A percentile compares a stretch with the other conserved stretches of the same genome.
Conservation (phyloP, 495 filamentous ascomycete genomes). For the Aspergillus saccharolyticus region DNA sequence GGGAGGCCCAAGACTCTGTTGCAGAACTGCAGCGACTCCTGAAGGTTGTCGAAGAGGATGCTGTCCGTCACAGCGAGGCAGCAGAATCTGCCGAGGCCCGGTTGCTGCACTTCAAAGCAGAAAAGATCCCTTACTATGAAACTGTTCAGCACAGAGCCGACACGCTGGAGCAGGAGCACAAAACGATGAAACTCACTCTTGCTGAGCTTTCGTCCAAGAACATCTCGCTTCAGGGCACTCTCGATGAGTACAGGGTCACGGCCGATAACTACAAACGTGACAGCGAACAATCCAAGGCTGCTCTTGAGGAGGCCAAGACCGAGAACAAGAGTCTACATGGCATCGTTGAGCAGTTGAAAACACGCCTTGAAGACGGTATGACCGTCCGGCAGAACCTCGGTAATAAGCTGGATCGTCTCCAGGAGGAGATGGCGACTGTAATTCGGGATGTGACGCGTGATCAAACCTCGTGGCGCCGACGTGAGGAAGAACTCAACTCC, state of each 20-base stretch:
- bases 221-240: conserved; percentile 49
- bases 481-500: conserved; percentile 66
- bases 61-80: conserved; percentile 61
- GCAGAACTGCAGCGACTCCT: conserved; percentile 65
- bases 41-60: conserved; percentile 68
- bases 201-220: conserved; percentile 58
- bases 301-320: conserved; percentile 48
- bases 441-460: conserved; percentile 72
- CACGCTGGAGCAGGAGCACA: conserved; percentile 57
- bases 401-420: conserved; percentile 71
- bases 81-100: conserved; percentile 60
- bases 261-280: conserved; percentile 50
- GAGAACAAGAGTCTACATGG: conserved; percentile 58
- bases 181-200: conserved; percentile 59
- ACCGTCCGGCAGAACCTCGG: conserved; percentile 72
- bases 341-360: conserved; percentile 60
- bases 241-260: conserved; percentile 59
- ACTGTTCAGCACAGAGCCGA: conserved; percentile 54
- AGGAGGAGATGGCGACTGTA: conserved; percentile 77
- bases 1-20: conserved; percentile 67
- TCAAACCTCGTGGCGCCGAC: conserved; percentile 66
- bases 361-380: conserved; percentile 80
- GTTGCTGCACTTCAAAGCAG: conserved; percentile 48
- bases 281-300: conserved; percentile 39
- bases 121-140: conserved; percentile 47